Base-by-base conservation (phyloP, 2,329 filamentous ascomycete species). In the Fusarium nanum region DNA sequence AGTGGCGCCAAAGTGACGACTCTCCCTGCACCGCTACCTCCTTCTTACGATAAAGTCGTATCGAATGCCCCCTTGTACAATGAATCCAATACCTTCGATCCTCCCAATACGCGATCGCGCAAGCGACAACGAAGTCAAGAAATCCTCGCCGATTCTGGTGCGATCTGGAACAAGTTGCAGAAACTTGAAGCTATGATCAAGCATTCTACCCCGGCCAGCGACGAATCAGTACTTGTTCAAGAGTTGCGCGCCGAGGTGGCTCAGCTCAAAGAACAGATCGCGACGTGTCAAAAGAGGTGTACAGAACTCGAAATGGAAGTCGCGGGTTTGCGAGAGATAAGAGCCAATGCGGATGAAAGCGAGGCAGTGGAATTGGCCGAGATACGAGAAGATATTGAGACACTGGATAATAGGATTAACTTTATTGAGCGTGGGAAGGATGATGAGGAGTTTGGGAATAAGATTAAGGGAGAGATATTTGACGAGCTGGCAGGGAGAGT, bases 381-480 rank as follows among this genome's bases (percentile, higher is more conserved):
- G n/a, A 53, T 53, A 6, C 50, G 50, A 14, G 50, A 53, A 9
- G 50, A 53, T 14, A 42, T 53, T n/a, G 22, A 53, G 50, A 53
- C 13, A 9, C 12, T 53, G 34, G 50, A 42, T 23, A 23, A n/a
- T 10, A 53, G 50, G n/a, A 30, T 53, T 16, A n/a, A 53, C 37
- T 53, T 30, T 2, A 20, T 53, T 8, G 50, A 53, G n/a, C 50
- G 50, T n/a, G 50, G 50, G 25, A 53, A 30, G 13, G 25, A 53
- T 30, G 50, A 53, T 3, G 50, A 14, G 8, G 50, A 10, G n/a
- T 14, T 53, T 20, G 13, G 34, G 12, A 42, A 42, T 2, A 53
- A 18, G n/a, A 42, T 53, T 7, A 53, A 53, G n/a, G 50, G 7
- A 25, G 50, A 53, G 8, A 53, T 53, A 13, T 53, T 53, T 2